phyloP scores from a whole-genome alignment of 177 flowering plant species.

The Vitis hybrid region DNA sequence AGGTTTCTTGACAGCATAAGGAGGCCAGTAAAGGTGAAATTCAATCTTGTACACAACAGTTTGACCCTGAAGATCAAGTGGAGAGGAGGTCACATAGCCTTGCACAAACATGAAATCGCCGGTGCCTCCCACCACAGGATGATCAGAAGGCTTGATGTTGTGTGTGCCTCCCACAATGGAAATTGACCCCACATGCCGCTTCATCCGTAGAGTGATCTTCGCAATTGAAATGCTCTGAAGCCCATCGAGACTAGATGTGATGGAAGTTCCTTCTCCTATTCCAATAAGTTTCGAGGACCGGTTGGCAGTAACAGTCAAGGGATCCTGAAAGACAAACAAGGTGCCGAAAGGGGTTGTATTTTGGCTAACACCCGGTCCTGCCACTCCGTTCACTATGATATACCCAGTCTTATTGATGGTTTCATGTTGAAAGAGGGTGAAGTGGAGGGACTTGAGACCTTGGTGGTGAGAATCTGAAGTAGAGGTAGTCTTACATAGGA shows the following conservation, averaged over 20 bases:
- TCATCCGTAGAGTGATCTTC: slow-evolving; percentile 34
- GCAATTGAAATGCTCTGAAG: slow-evolving; percentile 32
- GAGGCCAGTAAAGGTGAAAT: slow-evolving; percentile 53
- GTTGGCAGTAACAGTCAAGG: slow-evolving; percentile 25
- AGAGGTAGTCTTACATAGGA: background rate
- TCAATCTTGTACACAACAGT: slow-evolving; percentile 43
- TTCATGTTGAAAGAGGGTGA: slow-evolving; percentile 32
- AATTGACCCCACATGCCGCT: slow-evolving; percentile 32
- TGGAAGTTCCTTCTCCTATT: slow-evolving; percentile 31
- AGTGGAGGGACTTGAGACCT: slow-evolving; percentile 15
- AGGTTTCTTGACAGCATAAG: slow-evolving; percentile 16
- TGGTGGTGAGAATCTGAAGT: slow-evolving; percentile 6
- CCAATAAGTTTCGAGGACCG: slow-evolving; percentile 26
- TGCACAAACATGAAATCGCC: slow-evolving; percentile 50
- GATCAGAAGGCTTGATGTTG: slow-evolving; percentile 35
- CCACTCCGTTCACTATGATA: slow-evolving; percentile 35
- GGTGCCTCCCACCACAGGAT: slow-evolving; percentile 46
- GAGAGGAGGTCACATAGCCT: slow-evolving; percentile 42
- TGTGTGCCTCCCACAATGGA: slow-evolving; percentile 40
- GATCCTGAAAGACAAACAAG: slow-evolving; percentile 35
- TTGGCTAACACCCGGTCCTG: slow-evolving; percentile 11
- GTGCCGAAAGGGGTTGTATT: slow-evolving; percentile 40
- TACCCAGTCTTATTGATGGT: slow-evolving; percentile 42
- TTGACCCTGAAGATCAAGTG: slow-evolving; percentile 27
- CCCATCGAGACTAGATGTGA: slow-evolving; percentile 38